Conservation (phyloP, 257 asterid genomes). For the Nicotiana paniculata region DNA sequence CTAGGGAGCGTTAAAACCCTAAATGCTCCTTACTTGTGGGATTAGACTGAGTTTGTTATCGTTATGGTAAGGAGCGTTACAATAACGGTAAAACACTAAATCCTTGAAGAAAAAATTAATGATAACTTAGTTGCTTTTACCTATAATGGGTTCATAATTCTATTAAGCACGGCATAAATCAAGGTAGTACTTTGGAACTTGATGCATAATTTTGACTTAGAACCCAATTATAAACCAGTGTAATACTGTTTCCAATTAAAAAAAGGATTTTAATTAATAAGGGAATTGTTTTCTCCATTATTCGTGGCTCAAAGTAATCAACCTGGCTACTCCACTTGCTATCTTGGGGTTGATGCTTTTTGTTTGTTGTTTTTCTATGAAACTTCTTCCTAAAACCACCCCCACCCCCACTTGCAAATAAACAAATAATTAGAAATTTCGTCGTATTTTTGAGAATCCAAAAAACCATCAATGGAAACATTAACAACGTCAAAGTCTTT, state of each 20-base stretch:
- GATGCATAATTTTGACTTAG: conserved; percentile 18
- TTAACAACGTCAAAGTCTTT: neutral
- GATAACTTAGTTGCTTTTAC: too few species aligned
- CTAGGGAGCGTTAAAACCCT: too few species aligned
- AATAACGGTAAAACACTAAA: too few species aligned
- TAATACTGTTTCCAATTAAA: neutral
- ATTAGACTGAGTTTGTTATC: too few species aligned
- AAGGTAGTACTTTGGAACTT: conserved; percentile 10
- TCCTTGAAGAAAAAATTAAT: too few species aligned
- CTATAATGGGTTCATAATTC: neutral
- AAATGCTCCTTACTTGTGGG: too few species aligned
- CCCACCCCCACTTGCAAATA: conserved; percentile 22
- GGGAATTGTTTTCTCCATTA: neutral
- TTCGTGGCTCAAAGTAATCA: conserved; percentile 54
- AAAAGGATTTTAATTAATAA: too few species aligned
- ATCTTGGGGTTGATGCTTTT: conserved; percentile 34
- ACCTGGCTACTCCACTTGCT: conserved; percentile 1
- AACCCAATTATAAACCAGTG: conserved; percentile 2
- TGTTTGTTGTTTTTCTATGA: neutral
- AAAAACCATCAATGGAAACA: neutral
- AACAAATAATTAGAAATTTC: conserved; percentile 13
- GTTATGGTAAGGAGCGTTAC: too few species aligned
- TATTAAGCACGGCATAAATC: neutral
- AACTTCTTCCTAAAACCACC: neutral
- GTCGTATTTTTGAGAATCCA: conserved; percentile 8